Percentiles rank a stretch among this genome's conserved stretches.
phyloP scores from a whole-genome alignment of 371 early-diverging fungal genomes.

The Mucor circinelloides region DNA sequence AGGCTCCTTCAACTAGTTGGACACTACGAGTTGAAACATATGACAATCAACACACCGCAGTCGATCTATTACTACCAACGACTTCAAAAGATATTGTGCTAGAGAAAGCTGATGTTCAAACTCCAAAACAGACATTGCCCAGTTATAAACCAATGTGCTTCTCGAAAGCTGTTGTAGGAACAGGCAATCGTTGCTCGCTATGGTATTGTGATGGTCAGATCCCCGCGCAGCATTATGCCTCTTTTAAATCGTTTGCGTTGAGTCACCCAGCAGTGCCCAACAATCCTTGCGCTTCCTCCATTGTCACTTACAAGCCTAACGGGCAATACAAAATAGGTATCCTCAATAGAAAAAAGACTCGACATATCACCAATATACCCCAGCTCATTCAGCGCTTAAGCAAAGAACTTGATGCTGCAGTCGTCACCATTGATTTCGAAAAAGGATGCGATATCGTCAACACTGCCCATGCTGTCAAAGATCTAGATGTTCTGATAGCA shows the following conservation, averaged over 20 bases:
- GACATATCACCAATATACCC: slow-evolving; percentile 42
- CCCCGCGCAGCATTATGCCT: slow-evolving; percentile 35
- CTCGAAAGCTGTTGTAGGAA: slow-evolving; percentile 47
- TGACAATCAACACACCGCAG: not conserved
- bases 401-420: slow-evolving; percentile 21
- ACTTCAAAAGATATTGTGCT: slow-evolving; percentile 44
- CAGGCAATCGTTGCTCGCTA: slow-evolving; percentile 50
- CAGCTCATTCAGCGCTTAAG: slow-evolving; percentile 30
- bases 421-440: slow-evolving; percentile 35
- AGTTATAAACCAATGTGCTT: slow-evolving; percentile 51
- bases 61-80: slow-evolving; percentile 14
- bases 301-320: not conserved
- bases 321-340: slow-evolving; percentile 21
- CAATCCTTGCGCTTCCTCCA: slow-evolving; percentile 9
- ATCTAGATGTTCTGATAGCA: slow-evolving; percentile 46
- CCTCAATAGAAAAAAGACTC: slow-evolving; percentile 27
- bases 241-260: slow-evolving; percentile 32
- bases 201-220: slow-evolving; percentile 48
- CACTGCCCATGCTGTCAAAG: slow-evolving; percentile 45
- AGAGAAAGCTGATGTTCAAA: slow-evolving; percentile 21
- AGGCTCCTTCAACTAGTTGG: slow-evolving; percentile 33
- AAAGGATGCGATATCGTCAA: slow-evolving; percentile 43
- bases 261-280: slow-evolving; percentile 16
- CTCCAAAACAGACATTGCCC: slow-evolving; percentile 35
- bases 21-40: slow-evolving; percentile 30